Conservation (phyloP, 176 grass and related monocot species). For the Paspalum vaginatum region DNA sequence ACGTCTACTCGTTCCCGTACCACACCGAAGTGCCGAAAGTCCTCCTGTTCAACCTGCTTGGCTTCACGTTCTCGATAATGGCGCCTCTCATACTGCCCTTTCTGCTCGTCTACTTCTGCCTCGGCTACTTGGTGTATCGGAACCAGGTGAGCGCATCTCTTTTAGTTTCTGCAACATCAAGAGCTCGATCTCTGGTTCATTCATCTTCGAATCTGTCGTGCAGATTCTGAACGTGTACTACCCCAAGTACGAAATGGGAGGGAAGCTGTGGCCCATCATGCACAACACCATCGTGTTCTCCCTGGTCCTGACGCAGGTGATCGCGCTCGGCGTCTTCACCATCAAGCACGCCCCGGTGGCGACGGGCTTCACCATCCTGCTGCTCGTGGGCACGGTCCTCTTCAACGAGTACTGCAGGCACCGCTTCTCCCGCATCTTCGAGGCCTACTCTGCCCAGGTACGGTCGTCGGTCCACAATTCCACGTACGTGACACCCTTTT, state of each 20-base stretch:
- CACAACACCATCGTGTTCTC: constrained; percentile 88
- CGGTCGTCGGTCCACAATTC: constrained; percentile 14
- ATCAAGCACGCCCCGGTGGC: constrained; percentile 61
- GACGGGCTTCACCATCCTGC: constrained; percentile 62
- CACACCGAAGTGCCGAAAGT: constrained; percentile 94
- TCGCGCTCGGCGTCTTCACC: constrained; percentile 76
- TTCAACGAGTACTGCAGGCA: constrained; percentile 87
- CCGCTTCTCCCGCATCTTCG: constrained; percentile 72
- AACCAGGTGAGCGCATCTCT: constrained; percentile 76
- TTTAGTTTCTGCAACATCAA: too few species aligned
- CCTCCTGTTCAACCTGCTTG: constrained; percentile 74
- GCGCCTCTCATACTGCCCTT: constrained; percentile 92
- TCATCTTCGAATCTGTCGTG: not conserved
- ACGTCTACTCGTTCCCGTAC: constrained; percentile 83
- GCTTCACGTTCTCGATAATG: constrained; percentile 91
- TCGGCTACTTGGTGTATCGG: constrained; percentile 87
- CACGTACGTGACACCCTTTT: too few species aligned
- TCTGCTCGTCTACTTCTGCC: constrained; percentile 87
- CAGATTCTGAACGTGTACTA: constrained; percentile 91
- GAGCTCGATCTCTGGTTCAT: not conserved
- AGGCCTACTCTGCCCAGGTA: constrained; percentile 82
- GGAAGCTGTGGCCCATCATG: constrained; percentile 83
- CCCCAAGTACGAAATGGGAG: constrained; percentile 84
- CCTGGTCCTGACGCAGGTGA: constrained; percentile 75
- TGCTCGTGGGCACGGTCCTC: constrained; percentile 70